phyloP scores from a whole-genome alignment of 306 rosid species.

The Ammopiptanthus mongolicus region DNA sequence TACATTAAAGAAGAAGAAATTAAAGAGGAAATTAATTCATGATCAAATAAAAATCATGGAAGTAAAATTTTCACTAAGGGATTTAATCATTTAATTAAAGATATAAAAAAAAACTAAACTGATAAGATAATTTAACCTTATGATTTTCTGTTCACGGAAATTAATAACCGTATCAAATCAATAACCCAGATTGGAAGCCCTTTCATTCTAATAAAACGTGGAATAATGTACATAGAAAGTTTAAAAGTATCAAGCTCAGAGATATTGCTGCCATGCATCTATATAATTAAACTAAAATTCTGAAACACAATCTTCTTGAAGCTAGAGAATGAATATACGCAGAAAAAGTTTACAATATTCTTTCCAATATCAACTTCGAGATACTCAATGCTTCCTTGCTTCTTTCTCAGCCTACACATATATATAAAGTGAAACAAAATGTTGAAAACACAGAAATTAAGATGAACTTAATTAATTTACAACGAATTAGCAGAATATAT shows the following conservation, averaged over 20 bases:
- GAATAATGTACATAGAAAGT: not conserved
- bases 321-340: not conserved
- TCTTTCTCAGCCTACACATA: constrained; percentile 75
- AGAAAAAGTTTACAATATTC: not conserved
- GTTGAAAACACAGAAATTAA: not conserved
- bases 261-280: not conserved
- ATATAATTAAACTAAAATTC: not conserved
- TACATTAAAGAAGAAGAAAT: not conserved
- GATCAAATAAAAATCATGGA: not conserved
- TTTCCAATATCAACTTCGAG: not conserved
- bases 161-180: not conserved
- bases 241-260: not conserved
- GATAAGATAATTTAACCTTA: too few species aligned
- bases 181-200: not conserved
- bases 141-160: not conserved
- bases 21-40: not conserved
- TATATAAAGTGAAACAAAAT: not conserved
- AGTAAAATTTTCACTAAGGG: too few species aligned
- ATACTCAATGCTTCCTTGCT: constrained; percentile 60
- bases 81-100: too few species aligned
- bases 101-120: too few species aligned
- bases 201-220: not conserved
- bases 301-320: not conserved
- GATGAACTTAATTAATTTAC: too few species aligned
- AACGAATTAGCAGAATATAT: too few species aligned